phyloP scores from a whole-genome alignment of 108 stramenopile genomes.

The Stephanodiscus minutulus region DNA sequence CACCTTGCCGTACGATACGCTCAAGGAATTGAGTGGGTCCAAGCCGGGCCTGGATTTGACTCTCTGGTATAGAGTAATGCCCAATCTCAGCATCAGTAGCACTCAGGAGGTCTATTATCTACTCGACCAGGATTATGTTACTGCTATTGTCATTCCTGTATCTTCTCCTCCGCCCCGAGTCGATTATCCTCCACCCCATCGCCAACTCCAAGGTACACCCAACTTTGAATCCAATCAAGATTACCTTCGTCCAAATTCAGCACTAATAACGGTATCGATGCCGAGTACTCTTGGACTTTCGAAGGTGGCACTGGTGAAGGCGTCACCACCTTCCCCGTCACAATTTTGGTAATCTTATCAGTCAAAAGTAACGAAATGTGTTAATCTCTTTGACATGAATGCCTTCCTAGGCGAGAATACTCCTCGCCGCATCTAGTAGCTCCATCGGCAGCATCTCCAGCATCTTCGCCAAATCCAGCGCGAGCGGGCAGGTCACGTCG shows the following conservation, averaged over 20 bases:
- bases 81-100: neutral
- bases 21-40: too few relatives aligned
- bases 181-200: neutral
- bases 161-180: conserved; percentile 10
- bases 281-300: conserved; percentile 9
- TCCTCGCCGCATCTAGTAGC: conserved; percentile 21
- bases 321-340: conserved; percentile 5
- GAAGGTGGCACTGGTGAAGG: conserved; percentile 5
- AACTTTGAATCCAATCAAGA: neutral
- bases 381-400: too few relatives aligned
- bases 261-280: conserved; percentile 17
- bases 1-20: conserved; percentile 1
- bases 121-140: neutral
- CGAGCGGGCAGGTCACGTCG: conserved; percentile 43
- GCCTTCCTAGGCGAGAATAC: conserved; percentile 2
- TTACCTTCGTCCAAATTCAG: neutral
- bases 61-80: neutral
- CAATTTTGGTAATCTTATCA: too few relatives aligned
- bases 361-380: too few relatives aligned
- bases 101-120: neutral
- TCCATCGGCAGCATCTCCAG: conserved; percentile 28
- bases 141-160: neutral
- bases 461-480: conserved; percentile 38
- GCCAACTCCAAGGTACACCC: neutral
- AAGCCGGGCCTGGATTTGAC: conserved; percentile 12